Evolutionary conservation across 73 alveolate genomes (phyloP).

Genomic region (Uronychia setigera): DNA sequence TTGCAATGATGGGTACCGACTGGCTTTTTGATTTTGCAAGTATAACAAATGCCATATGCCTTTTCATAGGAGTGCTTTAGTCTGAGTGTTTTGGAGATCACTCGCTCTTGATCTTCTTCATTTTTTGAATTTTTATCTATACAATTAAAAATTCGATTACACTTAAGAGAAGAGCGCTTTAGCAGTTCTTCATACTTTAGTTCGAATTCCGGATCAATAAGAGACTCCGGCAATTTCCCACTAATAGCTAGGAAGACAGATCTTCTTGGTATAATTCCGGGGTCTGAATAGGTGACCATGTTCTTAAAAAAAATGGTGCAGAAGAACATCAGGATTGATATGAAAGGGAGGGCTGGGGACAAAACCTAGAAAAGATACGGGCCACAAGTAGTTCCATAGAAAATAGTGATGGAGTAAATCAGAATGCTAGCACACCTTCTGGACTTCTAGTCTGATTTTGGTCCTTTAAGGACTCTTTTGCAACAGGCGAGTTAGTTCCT

Average conservation of each 20-base stretch:
- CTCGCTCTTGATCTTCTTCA: conserved; percentile 15
- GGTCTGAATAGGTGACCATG: conserved; percentile 42
- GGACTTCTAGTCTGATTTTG: too few species aligned
- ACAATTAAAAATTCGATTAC: conserved; percentile 21
- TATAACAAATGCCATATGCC: conserved; percentile 58
- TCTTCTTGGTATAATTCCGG: conserved; percentile 70
- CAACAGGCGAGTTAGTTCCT: too few species aligned
- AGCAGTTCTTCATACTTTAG: conserved; percentile 15
- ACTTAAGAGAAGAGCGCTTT: not conserved
- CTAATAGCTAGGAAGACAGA: conserved; percentile 19
- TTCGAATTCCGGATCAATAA: conserved; percentile 29
- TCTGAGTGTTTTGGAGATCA: conserved; percentile 25
- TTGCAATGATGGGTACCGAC: conserved; percentile 66
- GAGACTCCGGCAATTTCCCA: conserved; percentile 27
- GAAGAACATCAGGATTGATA: conserved; percentile 15
- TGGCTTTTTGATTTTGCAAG: conserved; percentile 70
- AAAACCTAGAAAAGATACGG: too few species aligned
- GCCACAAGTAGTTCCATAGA: too few species aligned
- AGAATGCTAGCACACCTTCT: too few species aligned
- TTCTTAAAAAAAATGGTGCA: conserved; percentile 28
- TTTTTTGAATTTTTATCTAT: conserved; percentile 48
- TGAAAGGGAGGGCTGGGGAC: conserved; percentile 45
- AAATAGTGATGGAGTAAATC: too few species aligned
- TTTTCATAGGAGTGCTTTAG: conserved; percentile 37
- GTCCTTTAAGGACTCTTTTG: too few species aligned